phyloP scores from a whole-genome alignment of 495 filamentous ascomycete species.

The Penicillium robsamsonii region DNA sequence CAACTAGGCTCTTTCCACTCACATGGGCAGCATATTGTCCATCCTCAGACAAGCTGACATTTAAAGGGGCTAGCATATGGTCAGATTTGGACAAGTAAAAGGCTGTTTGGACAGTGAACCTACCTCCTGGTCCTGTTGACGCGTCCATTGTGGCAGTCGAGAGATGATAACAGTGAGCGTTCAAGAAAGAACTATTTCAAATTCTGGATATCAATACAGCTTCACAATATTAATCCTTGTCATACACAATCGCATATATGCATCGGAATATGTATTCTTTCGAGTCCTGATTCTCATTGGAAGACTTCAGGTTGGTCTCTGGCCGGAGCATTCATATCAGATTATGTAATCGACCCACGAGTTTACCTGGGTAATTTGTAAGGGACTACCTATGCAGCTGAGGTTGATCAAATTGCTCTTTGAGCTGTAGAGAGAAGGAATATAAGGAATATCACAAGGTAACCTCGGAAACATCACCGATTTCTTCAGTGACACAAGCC shows the following conservation, averaged over 20 bases:
- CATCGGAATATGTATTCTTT: neutral
- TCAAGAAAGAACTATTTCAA: neutral
- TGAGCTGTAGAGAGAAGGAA: neutral
- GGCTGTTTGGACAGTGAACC: constrained; percentile 14
- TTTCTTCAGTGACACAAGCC: neutral
- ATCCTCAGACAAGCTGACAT: constrained; percentile 34
- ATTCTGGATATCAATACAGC: neutral
- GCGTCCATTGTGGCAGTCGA: constrained; percentile 36
- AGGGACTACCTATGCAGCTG: neutral
- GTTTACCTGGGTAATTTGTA: neutral
- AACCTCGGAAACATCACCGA: neutral
- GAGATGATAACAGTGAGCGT: neutral
- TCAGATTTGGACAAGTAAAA: constrained; percentile 1
- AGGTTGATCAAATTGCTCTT: neutral
- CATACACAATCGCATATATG: neutral
- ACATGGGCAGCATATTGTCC: constrained; percentile 37
- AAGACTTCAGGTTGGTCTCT: neutral
- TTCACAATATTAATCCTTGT: neutral
- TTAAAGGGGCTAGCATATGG: constrained; percentile 18
- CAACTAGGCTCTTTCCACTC: constrained; percentile 36
- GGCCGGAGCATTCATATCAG: neutral
- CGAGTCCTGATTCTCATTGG: neutral
- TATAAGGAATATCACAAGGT: neutral
- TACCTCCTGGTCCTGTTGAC: constrained; percentile 32
- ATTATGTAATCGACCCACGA: constrained; percentile 2